Conservation (phyloP, 2,329 filamentous ascomycete genomes). For the Cladosporium sp. region DNA sequence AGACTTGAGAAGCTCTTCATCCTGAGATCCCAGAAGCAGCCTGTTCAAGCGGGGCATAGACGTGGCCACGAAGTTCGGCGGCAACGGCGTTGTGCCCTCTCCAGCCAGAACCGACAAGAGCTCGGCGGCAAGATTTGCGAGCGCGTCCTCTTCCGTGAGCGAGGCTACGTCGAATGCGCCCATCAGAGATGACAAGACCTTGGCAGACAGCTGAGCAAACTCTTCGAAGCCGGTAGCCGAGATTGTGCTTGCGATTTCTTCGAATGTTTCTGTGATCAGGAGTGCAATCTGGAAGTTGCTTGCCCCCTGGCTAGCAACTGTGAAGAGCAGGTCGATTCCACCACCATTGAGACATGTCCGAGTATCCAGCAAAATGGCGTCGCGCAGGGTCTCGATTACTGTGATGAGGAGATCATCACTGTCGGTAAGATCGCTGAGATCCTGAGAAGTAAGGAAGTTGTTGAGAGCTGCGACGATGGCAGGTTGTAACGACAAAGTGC, state of each 20-base stretch:
- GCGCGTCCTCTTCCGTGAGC: slow-evolving; percentile 74
- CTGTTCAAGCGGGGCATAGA: slow-evolving; percentile 82
- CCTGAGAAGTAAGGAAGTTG: slow-evolving; percentile 71
- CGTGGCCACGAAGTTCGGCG: slow-evolving; percentile 75
- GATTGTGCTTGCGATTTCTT: slow-evolving; percentile 71
- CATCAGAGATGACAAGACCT: slow-evolving; percentile 79
- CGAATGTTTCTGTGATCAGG: slow-evolving; percentile 83
- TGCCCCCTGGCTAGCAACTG: slow-evolving; percentile 79
- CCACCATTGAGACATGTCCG: slow-evolving; percentile 65
- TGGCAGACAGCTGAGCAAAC: slow-evolving; percentile 73
- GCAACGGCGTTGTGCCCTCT: slow-evolving; percentile 77
- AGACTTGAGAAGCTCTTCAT: slow-evolving; percentile 81
- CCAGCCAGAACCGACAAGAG: slow-evolving; percentile 75
- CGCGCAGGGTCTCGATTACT: slow-evolving; percentile 76
- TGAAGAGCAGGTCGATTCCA: slow-evolving; percentile 78
- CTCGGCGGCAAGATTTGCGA: slow-evolving; percentile 82
- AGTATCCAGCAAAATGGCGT: slow-evolving; percentile 74
- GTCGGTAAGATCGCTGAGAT: slow-evolving; percentile 76
- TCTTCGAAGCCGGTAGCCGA: slow-evolving; percentile 57
- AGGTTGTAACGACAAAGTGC: slow-evolving; percentile 53
- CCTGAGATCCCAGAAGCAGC: slow-evolving; percentile 73
- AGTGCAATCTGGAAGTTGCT: slow-evolving; percentile 86
- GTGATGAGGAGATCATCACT: slow-evolving; percentile 89
- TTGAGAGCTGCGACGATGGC: slow-evolving; percentile 56
- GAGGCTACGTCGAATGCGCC: slow-evolving; percentile 84